Percentiles rank a stretch among this genome's conserved stretches.
phyloP scores from a whole-genome alignment of 176 grass and related monocot genomes.

The Microstegium vimineum region DNA sequence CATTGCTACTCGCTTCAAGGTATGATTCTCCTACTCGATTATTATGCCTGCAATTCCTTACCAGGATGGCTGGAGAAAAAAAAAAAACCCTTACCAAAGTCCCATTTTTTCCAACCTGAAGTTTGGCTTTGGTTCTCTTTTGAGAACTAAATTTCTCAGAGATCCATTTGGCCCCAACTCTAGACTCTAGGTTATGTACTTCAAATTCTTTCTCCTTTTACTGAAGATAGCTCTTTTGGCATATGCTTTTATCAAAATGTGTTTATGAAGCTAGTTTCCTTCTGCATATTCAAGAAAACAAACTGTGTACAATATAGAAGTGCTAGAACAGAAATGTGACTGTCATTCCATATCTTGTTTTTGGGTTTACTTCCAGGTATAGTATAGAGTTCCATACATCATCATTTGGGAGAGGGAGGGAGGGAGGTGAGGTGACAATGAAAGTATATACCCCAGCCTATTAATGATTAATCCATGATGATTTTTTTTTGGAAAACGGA shows the following conservation, averaged over 20 bases:
- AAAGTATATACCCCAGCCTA: not conserved
- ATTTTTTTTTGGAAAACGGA: no score
- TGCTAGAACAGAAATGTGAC: not conserved
- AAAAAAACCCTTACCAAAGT: not conserved
- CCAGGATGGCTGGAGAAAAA: not conserved
- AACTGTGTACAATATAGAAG: not conserved
- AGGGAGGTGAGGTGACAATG: no score
- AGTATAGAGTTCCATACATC: not conserved
- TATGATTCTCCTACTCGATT: slow-evolving; percentile 21
- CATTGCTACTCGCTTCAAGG: slow-evolving; percentile 83
- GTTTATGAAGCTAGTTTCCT: not conserved
- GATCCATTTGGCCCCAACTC: not conserved
- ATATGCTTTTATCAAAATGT: not conserved
- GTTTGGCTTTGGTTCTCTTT: no score
- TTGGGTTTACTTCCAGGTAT: not conserved
- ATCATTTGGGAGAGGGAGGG: not conserved
- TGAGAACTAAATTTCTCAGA: not conserved
- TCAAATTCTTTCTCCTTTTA: not conserved
- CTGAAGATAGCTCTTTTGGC: not conserved
- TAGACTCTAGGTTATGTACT: not conserved
- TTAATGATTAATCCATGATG: not conserved
- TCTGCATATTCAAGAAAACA: not conserved
- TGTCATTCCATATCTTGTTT: not conserved
- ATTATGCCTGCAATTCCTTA: not conserved
- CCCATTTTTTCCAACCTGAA: no score